Base-by-base conservation (phyloP, 495 filamentous ascomycete species). In the Talaromyces stipitatus region DNA sequence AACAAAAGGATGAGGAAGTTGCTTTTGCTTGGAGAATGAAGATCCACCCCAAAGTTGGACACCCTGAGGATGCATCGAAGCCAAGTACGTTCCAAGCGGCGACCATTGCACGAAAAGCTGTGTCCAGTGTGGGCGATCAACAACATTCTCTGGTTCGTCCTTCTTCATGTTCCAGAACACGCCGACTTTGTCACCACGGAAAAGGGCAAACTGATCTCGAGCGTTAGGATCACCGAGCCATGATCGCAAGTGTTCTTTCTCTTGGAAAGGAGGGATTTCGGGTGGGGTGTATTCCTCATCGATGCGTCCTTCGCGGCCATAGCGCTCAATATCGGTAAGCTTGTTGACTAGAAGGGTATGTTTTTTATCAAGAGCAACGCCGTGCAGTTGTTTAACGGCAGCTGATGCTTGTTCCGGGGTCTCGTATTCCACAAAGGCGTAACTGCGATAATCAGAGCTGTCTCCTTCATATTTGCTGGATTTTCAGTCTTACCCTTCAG, bases 121-220 rank as follows among this genome's bases (percentile, higher is more conserved):
- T 58, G 94, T 98, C 94, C 94, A 98, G 75, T 92, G 86, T 65
- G 82, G 81, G 57, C 94, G 86, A 64, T 97, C 91, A 54, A 98
- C 86, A 26, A 95, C 82, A 41, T 83, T 82, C 74, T 97, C 94
- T 12, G 94, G 91, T 0, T 78, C 65, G 57, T 97, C 94, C 72
- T 85, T 90, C 76, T 95, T 92, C 81, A 90, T 94, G 75, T 97
- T 97, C 92, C 91, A 97, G 78, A 90, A 96, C 0, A 98, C 88
- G 46, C 90, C 91, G 16, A 98, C 94, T 56, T 85, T 84, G 43
- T 97, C 94, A 57, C 83, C 84, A 36, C 88, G 85, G 80, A 85
- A 96, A 79, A 97, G 90, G 63, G 87, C 87, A 62, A 97, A 90
- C 71, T 98, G 92, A 71, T 98, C 94, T 24, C 94, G 89, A 50